Conservation (phyloP, 1,139 yeast species). For the Wickerhamomyces sp. region DNA sequence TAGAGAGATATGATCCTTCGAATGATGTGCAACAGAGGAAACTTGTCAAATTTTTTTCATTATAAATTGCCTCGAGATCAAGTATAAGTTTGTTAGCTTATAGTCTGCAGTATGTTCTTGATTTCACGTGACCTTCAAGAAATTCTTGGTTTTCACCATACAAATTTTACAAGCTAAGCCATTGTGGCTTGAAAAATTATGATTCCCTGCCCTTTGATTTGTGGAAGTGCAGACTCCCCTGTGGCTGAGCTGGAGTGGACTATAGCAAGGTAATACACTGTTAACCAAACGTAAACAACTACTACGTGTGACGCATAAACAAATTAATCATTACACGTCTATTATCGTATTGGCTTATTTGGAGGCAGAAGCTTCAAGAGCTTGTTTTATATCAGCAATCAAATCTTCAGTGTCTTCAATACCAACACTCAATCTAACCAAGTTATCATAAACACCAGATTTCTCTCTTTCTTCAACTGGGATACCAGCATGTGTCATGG, state of each 20-base stretch:
- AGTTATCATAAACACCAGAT: slow-evolving; percentile 77
- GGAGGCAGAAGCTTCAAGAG: slow-evolving; percentile 33
- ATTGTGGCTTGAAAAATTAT: slow-evolving; percentile 4
- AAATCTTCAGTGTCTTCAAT: slow-evolving; percentile 81
- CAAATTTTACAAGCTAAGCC: slow-evolving; percentile 3
- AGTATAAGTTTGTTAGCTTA: background rate
- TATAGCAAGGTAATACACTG: too few species aligned
- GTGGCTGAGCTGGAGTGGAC: slow-evolving; percentile 11
- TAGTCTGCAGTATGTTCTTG: slow-evolving; percentile 11
- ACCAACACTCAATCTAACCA: slow-evolving; percentile 81
- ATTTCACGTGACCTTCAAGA: slow-evolving; percentile 21
- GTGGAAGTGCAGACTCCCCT: background rate
- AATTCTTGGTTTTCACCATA: slow-evolving; percentile 5
- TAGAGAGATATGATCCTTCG: too few species aligned
- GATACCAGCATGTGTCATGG: slow-evolving; percentile 92
- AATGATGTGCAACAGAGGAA: too few species aligned
- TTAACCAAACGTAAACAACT: too few species aligned
- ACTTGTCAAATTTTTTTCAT: too few species aligned
- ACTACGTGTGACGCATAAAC: too few species aligned
- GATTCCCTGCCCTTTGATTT: background rate
- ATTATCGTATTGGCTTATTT: slow-evolving; percentile 2
- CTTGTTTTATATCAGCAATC: slow-evolving; percentile 68
- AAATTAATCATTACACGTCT: background rate
- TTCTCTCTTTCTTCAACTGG: slow-evolving; percentile 76
- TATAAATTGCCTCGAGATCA: too few species aligned